Evolutionary conservation across 768 basidiomycete species (phyloP).

Genomic region (Mycena belliarum): DNA sequence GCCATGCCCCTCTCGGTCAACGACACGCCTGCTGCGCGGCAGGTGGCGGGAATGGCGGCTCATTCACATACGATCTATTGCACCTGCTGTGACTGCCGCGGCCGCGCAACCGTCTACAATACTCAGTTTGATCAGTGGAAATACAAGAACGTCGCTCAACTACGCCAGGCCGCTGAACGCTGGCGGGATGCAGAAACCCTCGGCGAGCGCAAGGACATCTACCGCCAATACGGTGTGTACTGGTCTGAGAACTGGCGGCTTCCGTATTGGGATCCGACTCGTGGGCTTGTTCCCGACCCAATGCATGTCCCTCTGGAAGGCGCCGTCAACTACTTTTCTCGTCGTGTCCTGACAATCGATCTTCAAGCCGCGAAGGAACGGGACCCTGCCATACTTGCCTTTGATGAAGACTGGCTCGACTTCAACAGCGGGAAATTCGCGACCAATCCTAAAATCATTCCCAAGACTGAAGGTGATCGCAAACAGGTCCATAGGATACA

Average conservation of each 20-base stretch:
- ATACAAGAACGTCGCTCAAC: background rate
- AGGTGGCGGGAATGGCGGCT: conserved; percentile 22
- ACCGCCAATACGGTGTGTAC: conserved; percentile 18
- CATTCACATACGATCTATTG: conserved; percentile 26
- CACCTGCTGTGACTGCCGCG: conserved; percentile 22
- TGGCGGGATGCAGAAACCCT: conserved; percentile 10
- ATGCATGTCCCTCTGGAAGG: conserved; percentile 32
- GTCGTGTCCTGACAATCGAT: conserved; percentile 14
- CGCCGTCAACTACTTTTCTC: conserved; percentile 10
- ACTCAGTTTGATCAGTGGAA: conserved; percentile 13
- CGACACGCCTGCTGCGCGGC: conserved; percentile 28
- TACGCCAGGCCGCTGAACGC: conserved; percentile 14
- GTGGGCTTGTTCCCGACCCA: conserved; percentile 26
- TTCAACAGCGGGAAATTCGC: background rate
- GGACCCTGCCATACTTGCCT: background rate
- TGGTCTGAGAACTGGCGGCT: conserved; percentile 26
- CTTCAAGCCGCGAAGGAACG: background rate
- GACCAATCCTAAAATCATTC: too few species aligned
- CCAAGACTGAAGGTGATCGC: too few species aligned
- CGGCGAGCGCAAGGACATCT: conserved; percentile 18
- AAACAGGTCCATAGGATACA: too few species aligned
- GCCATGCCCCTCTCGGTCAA: conserved; percentile 23
- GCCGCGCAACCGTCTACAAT: background rate
- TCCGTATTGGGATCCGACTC: conserved; percentile 29
- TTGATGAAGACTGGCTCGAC: background rate